Base-by-base conservation (phyloP, 352 stramenopile genomes). In the Pythium graminicola region DNA sequence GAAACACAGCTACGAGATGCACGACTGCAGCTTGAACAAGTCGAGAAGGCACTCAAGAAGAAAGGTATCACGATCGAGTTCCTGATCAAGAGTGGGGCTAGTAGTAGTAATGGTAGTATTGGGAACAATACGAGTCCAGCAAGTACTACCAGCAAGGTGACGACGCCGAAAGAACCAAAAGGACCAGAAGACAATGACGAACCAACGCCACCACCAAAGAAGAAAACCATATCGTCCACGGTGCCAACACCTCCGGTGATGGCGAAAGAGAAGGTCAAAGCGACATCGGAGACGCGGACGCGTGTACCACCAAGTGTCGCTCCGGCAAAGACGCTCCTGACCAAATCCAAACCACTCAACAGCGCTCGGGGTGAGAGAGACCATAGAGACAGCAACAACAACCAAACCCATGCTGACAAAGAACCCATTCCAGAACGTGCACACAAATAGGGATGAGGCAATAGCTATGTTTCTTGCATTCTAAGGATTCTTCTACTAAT, bases 11-110 rank as follows among this genome's bases (percentile, higher is more conserved):
- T 82, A 17, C 45, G 45, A 11, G 39, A 71, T 4, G 53, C 64
- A 19, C 45, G 35, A 32, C 32, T 50, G 23, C 69, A 81, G 20
- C 51, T 84, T 13, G 61, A 50, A 29, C 50, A 64, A 16, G 28
- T 86, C 5, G 72, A 83, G 43, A 65, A 64, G 3, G 73, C 73
- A 13, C 71, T 86, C 22, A 62, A 72, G 54, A 69, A 69, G n/a
- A 77, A 77, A 13, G 75, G 75, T 2, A 81, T 86, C 57, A 81
- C 75, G n/a, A 65, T 79, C 40, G 75, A 82, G n/a, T 86, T 73
- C 35, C 29, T 86, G 20, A 44, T 86, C 17, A 84, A 73, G 57
- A 54, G 67, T 3, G 38, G 33, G n/a, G 13, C 11, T n/a, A 52
- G 38, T 22, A 54, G 4, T 36, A 33, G 6, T 22, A 22, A 24